Evolutionary conservation across 2,329 filamentous ascomycete genomes (phyloP), one percentile per base, ranked within the genome.

Genomic region (Talaromyces pinophilus): DNA sequence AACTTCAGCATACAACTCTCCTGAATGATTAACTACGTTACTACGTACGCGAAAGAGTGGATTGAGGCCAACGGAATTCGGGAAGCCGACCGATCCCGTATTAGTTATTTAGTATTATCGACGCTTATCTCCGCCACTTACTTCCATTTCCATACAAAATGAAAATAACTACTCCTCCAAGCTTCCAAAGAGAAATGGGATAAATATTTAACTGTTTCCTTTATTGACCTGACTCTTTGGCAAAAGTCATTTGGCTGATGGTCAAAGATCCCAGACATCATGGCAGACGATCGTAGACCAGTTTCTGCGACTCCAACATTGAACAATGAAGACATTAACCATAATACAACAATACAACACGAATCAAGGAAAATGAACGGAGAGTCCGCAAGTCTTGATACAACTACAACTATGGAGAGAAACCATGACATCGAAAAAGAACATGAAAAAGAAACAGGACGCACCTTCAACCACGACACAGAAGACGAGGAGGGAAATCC

Each of bases 291-390:
- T n/a, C 57, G 46, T 25, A 52, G 11, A 52, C 15, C 35, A 30
- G 50, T 33, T 35, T 28, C 64, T 35, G 30, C 40, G n/a, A 63
- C 40, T 8, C 33, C 64, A 22, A 66, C 59, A 13, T 30, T 66
- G 38, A 33, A 50, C 52, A 38, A 40, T n/a, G 64, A 62, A 40
- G 38, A 42, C 25, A 19, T 1, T 15, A 35, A 63, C 33, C 22
- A 54, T 15, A 30, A 10, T 5, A 11, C 50, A 33, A 7, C 50
- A 7, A 54, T 30, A 5, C 28, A 63, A 5, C 28, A 63, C 19
- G 4, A 57, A 30, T 25, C 57, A 15, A n/a, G 25, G 22, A 59
- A 60, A 8, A 13, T 28, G 54, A 48, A 10, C 35, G 10, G n/a
- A 40, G 46, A 48, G 25, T 59, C 62, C 17, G 35, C 25, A n/a